A percentile compares a stretch with the other conserved stretches of the same genome.
These are phyloP conservation scores for Apophysomyces elegans DNA, from an alignment of 371 early-diverging fungal species.

Conservation along the genomic window DNA sequence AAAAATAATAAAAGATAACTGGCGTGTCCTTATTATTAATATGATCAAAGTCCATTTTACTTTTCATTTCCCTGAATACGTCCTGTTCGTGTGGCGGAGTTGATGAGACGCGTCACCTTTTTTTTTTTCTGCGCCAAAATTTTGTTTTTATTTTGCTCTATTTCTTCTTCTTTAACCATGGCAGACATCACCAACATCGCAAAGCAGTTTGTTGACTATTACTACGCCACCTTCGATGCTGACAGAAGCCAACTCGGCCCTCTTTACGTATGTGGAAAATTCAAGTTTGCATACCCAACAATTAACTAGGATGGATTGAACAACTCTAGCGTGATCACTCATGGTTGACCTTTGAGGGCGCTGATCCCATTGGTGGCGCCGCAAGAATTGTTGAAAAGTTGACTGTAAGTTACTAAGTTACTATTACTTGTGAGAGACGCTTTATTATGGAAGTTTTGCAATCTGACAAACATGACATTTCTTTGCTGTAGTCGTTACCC, in stretches of 20 bases:
- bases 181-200: constrained; percentile 60
- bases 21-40: no score
- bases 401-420: constrained; percentile 76
- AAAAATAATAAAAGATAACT: not conserved
- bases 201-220: constrained; percentile 76
- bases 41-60: no score
- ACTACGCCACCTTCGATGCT: constrained; percentile 84
- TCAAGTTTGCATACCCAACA: no score
- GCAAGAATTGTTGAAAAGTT: constrained; percentile 77
- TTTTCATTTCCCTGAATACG: no score
- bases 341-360: constrained; percentile 78
- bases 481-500: no score
- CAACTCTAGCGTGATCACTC: constrained; percentile 79
- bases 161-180: constrained; percentile 33
- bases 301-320: no score
- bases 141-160: constrained; percentile 13
- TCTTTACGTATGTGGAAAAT: constrained; percentile 93
- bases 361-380: no score
- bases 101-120: not conserved
- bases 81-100: constrained; percentile 4
- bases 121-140: not conserved
- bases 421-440: no score
- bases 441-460: no score
- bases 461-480: no score
- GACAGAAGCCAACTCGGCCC: constrained; percentile 62